phyloP scores from a whole-genome alignment of 768 basidiomycete genomes.

The Heimioporus sp. region DNA sequence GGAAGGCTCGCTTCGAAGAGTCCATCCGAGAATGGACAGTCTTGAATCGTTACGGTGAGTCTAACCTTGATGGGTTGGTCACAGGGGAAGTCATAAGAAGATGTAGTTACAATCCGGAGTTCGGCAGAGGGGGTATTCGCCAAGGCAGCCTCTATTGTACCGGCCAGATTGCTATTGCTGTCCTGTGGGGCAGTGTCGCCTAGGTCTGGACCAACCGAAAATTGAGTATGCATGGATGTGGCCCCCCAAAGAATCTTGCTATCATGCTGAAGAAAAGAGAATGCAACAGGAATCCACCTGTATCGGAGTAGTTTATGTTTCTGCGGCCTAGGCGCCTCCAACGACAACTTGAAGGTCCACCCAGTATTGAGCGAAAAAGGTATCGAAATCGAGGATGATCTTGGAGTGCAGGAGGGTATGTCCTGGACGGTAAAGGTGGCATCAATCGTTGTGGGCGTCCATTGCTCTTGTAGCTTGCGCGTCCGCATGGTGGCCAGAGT shows the following conservation, averaged over 20 bases:
- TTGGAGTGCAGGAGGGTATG: not conserved
- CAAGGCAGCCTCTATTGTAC: slow-evolving; percentile 1
- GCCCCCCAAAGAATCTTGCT: slow-evolving; percentile 5
- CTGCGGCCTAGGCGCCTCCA: too few species aligned
- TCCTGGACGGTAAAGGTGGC: not conserved
- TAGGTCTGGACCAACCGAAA: not conserved
- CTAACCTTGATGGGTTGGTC: not conserved
- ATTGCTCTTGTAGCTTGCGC: slow-evolving; percentile 10
- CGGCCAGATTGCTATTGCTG: not conserved
- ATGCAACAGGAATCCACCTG: slow-evolving; percentile 1
- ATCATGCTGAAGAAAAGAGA: slow-evolving; percentile 10
- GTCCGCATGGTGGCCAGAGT: not conserved
- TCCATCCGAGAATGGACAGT: slow-evolving; percentile 14
- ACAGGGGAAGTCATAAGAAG: not conserved
- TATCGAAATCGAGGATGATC: slow-evolving; percentile 4
- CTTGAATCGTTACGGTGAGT: slow-evolving; percentile 14
- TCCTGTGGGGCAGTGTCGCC: not conserved
- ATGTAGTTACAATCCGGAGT: not conserved
- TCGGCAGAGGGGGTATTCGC: not conserved
- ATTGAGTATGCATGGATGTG: slow-evolving; percentile 10
- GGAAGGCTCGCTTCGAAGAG: slow-evolving; percentile 8
- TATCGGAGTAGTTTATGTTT: too few species aligned
- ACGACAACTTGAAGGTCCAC: slow-evolving; percentile 15
- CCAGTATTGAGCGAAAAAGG: slow-evolving; percentile 8
- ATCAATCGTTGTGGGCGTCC: slow-evolving; percentile 13